Evolutionary conservation across 192 early-diverging fungal species (phyloP), one percentile per base, ranked within the genome.

Genomic region (Dissophora ornata): DNA sequence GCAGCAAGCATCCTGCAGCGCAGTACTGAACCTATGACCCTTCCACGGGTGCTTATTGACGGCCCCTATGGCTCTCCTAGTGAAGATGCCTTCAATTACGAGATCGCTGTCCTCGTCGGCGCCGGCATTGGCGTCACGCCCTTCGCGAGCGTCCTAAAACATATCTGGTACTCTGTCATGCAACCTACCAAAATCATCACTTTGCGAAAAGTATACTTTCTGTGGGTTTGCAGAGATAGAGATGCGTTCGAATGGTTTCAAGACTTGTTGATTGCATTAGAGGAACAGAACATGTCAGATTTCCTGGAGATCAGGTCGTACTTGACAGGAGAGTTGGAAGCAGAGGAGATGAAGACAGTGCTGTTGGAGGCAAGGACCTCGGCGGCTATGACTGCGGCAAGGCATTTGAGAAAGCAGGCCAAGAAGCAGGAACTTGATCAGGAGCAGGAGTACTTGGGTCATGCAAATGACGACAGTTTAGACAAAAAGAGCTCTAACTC

Each of bases 221-320:
- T 94, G 80, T 95, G 94, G 94, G 83, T 91, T 36, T 92, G 90
- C 75, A 85, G 94, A 22, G 93, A 94, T 78, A 91, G 89, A 59
- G 87, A 90, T 57, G 89, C 90, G 15, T 95, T 95, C 53, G 94
- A 95, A 71, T 94, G 93, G 92, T 95, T 95, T 83, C 89, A 90
- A 79, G 92, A 93, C 62, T 78, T 95, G 51, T 87, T 95, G 54
- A 81, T 85, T 67, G 92, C 91, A 13, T 85, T 95, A 29, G 93
- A 95, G 62, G 90, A 93, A 49, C 91, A 93, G 67, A 90, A 93
- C 68, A 60, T 85, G 24, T 79, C 87, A 30, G 78, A 84, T 26
- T 92, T 93, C 83, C 77, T 95, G 24, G 92, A 94, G 66, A 94
- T 95, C 77, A 85, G 90, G 63, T 88, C 88, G 15, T 95, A 93